Evolutionary conservation across 495 filamentous ascomycete genomes (phyloP), one percentile per base, ranked within the genome.

Genomic region (Aspergillus wentii): DNA sequence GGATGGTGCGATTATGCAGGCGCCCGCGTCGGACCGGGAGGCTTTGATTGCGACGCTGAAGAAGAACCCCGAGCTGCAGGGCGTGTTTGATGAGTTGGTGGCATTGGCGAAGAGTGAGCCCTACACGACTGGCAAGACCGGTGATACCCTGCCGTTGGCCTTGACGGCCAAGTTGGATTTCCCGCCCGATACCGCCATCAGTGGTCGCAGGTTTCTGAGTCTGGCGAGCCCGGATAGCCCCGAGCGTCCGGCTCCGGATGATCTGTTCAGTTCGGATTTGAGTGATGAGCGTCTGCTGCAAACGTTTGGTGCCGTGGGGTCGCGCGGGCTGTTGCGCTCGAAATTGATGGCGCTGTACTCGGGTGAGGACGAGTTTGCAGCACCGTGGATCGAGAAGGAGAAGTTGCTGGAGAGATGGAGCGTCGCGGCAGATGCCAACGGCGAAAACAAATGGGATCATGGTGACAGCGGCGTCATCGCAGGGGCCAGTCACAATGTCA

Each of bases 231-330:
- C 71, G 1, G 71, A 72, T 17, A 68, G 62, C 31, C 61, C 74
- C 18, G 50, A 78, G 59, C 43, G 57, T 19, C 71, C 66, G 4
- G 83, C 86, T 9, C 81, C 82, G 32, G 91, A 98, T 61, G 92
- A 97, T 57, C 83, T 85, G 45, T 98, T 96, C 64, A 86, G 82
- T 41, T 84, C 84, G 5, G 86, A 91, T 56, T 62, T 94, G 30
- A 54, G 58, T 0, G 80, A 86, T 32, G 59, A 75, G 33, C 58
- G 71, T 36, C 58, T 89, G 29, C 35, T 43, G 30, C 49, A 62
- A 29, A 85, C 74, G 17, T 95, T 92, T 74, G 86, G 86, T 1
- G 55, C 34, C 37, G 61, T 85, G 27, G 68, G 69, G 17, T 43
- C 71, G 35, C 48, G 68, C 22, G 76, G 70, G 19, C 71, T 80